Conservation (phyloP, 441 rosid genomes). For the Hypseocharis bilobata region DNA sequence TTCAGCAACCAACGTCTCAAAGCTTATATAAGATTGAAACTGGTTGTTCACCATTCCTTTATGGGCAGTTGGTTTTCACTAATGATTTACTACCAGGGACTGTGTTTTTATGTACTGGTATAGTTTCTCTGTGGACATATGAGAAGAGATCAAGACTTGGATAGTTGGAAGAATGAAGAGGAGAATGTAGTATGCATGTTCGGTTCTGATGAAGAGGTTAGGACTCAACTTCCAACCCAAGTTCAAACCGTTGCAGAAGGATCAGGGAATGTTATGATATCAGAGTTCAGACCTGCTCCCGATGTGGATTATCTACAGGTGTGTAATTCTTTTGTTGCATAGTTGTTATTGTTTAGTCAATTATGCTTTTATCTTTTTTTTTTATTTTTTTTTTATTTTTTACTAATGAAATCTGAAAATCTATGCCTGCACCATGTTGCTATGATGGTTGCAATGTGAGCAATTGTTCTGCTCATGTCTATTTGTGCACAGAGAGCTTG, state of each 20-base stretch:
- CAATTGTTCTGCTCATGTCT: not conserved
- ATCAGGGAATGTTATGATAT: slow-evolving; percentile 44
- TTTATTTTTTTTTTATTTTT: not conserved
- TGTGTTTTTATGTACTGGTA: slow-evolving; percentile 59
- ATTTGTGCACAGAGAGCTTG: not conserved
- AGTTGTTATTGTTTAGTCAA: not conserved
- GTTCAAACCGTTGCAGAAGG: slow-evolving; percentile 67
- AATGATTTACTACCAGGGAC: slow-evolving; percentile 63
- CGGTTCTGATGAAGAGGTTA: slow-evolving; percentile 49
- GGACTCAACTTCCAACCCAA: slow-evolving; percentile 54
- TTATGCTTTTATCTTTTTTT: not conserved
- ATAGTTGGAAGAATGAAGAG: slow-evolving; percentile 33
- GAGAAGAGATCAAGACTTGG: slow-evolving; percentile 40
- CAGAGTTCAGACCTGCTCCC: slow-evolving; percentile 58
- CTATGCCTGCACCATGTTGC: not conserved
- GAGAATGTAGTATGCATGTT: slow-evolving; percentile 36
- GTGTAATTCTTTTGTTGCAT: slow-evolving; percentile 12
- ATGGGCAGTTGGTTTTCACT: slow-evolving; percentile 57
- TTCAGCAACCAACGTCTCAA: not conserved
- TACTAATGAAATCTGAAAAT: not conserved
- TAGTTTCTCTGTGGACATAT: slow-evolving; percentile 66
- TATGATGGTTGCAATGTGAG: not conserved
- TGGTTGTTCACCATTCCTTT: slow-evolving; percentile 9
- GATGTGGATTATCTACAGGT: slow-evolving; percentile 93
- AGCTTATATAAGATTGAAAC: not conserved